Evolutionary conservation across 352 stramenopile genomes (phyloP), one percentile per base, ranked within the genome.

Genomic region (Pythium coloratum): DNA sequence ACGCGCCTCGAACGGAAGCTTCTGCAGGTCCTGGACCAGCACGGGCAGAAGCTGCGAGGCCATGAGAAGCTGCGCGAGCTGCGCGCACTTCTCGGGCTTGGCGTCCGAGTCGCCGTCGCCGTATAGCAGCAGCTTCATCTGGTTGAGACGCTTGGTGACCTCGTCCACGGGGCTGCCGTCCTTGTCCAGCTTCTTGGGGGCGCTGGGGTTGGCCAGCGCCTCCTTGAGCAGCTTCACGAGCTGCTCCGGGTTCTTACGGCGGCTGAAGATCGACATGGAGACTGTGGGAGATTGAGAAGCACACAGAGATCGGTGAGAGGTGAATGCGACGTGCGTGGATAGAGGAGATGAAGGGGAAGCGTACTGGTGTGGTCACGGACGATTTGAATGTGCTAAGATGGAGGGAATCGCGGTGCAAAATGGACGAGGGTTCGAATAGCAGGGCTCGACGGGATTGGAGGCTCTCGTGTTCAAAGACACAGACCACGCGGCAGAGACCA

Each of bases 91-190:
- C 59, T 95, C 81, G 24, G 81, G 80, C 51, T 89, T 92, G 59
- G 80, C 78, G 61, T 92, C 84, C 67, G 90, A 80, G 32, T 92
- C 82, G 50, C 81, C 84, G 62, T 94, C 86, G 34, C 86, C 88
- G 56, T 95, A 94, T 5, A 95, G 73, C 59, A 95, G 70, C 33
- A 88, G 65, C 73, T 95, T 95, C 73, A 94, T 96, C 73, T 92
- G 84, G 60, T 80, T 84, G 50, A 97, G 66, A 1, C 91, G 86
- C 74, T 96, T 97, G 20, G 84, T 93, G 33, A 87, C 68, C 58
- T 88, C 81, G 64, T 89, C 78, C 56, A 89, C 75, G 13, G 73
- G 40, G 70, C 76, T 80, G 40, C 84, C 82, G 32, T 89, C 82
- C 70, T 92, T 92, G 55, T 75, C 77, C 20, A 77, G 62, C 70